phyloP scores from a whole-genome alignment of 139 green algal genomes.

The Haematococcus lacustris region DNA sequence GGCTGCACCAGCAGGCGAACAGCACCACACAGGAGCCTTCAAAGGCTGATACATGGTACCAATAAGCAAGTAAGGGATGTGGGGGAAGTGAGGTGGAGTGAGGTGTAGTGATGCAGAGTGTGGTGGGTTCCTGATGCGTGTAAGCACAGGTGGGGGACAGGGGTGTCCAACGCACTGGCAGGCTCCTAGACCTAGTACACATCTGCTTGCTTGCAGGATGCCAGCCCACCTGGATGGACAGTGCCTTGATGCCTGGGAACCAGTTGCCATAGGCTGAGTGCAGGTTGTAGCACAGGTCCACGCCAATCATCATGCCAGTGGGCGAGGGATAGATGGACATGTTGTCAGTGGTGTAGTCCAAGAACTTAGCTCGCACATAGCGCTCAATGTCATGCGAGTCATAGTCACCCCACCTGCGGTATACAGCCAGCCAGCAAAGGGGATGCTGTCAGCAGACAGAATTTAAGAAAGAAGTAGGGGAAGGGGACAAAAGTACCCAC shows the following conservation, averaged over 20 bases:
- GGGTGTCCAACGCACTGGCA: background rate
- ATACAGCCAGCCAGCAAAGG: too few relatives aligned
- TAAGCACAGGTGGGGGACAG: background rate
- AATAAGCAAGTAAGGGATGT: too few relatives aligned
- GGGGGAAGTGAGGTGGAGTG: too few relatives aligned
- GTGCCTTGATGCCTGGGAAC: slow-evolving; percentile 96
- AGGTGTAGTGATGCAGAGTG: too few relatives aligned
- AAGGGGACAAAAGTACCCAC: too few relatives aligned
- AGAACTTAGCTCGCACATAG: slow-evolving; percentile 94
- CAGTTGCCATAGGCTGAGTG: slow-evolving; percentile 96
- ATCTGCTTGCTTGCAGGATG: background rate
- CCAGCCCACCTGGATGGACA: slow-evolving; percentile 69
- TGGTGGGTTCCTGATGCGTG: background rate
- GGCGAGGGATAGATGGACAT: slow-evolving; percentile 98
- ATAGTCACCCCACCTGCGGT: slow-evolving; percentile 93
- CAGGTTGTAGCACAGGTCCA: slow-evolving; percentile 99
- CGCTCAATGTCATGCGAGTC: slow-evolving; percentile 98
- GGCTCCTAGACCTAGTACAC: background rate
- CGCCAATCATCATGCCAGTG: slow-evolving; percentile 92
- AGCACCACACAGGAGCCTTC: background rate
- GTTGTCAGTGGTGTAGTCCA: slow-evolving; percentile 99
- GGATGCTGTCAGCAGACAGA: too few relatives aligned
- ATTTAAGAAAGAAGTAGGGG: too few relatives aligned
- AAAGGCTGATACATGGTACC: background rate
- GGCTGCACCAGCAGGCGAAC: background rate